phyloP scores from a whole-genome alignment of 2,329 filamentous ascomycete genomes.

The Nemania diffusa region DNA sequence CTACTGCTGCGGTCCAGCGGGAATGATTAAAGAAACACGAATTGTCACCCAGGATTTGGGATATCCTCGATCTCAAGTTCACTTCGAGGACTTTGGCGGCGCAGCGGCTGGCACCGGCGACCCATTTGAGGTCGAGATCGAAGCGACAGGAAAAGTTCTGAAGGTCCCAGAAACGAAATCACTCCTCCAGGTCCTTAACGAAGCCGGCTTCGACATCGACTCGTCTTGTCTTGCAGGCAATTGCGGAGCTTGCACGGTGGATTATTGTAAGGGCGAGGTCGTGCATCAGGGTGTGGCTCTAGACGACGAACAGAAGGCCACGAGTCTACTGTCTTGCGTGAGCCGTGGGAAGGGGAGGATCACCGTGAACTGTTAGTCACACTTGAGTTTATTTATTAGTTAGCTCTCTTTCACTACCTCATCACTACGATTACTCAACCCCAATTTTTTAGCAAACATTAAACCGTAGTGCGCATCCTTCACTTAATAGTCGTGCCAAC shows the following conservation, averaged over 20 bases:
- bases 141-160: conserved; percentile 41
- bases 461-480: neutral
- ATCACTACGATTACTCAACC: too few species aligned
- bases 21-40: conserved; percentile 42
- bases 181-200: conserved; percentile 47
- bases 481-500: neutral
- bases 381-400: too few species aligned
- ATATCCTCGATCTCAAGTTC: conserved; percentile 42
- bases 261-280: conserved; percentile 45
- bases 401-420: too few species aligned
- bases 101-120: conserved; percentile 44
- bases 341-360: conserved; percentile 48
- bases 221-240: conserved; percentile 49
- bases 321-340: conserved; percentile 47
- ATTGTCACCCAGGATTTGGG: conserved; percentile 36
- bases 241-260: conserved; percentile 49
- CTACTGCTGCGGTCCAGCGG: conserved; percentile 48
- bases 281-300: conserved; percentile 46
- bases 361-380: conserved; percentile 37
- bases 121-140: conserved; percentile 47
- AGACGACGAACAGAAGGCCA: conserved; percentile 46
- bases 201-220: conserved; percentile 49
- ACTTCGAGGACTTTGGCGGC: conserved; percentile 48
- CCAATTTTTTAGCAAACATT: neutral
- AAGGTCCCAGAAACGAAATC: conserved; percentile 47